Conservation (phyloP, 768 basidiomycete genomes). For the Amanita jacksonii region DNA sequence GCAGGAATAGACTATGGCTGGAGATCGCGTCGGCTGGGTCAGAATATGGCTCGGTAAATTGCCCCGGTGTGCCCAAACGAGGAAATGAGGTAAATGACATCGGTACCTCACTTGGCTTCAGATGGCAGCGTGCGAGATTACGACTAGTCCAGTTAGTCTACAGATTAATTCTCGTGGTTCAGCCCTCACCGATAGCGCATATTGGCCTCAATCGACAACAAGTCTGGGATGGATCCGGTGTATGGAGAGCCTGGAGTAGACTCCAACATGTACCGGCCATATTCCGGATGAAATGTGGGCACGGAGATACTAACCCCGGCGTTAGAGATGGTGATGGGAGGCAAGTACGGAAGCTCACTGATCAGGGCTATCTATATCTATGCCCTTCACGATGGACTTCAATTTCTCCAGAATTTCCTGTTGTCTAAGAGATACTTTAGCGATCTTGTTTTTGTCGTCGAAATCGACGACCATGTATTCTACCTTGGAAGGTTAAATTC, state of each 20-base stretch:
- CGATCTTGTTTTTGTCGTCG: conserved; percentile 69
- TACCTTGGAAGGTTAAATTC: conserved; percentile 40
- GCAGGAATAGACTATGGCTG: conserved; percentile 89
- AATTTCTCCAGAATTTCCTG: conserved; percentile 86
- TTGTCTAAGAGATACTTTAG: conserved; percentile 88
- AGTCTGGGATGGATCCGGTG: conserved; percentile 75
- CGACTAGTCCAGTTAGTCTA: conserved; percentile 40
- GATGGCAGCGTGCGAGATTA: conserved; percentile 69
- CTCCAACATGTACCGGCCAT: conserved; percentile 98
- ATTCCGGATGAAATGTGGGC: conserved; percentile 95
- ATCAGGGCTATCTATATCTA: conserved; percentile 49
- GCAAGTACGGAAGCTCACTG: conserved; percentile 31
- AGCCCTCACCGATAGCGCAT: conserved; percentile 82
- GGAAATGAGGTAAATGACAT: conserved; percentile 95
- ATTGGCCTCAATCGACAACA: conserved; percentile 85
- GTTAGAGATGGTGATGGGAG: not conserved
- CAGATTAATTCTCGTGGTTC: not conserved
- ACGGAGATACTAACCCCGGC: conserved; percentile 44
- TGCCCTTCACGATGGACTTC: conserved; percentile 53
- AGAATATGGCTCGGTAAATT: conserved; percentile 87
- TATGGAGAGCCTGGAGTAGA: conserved; percentile 96
- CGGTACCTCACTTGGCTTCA: conserved; percentile 81
- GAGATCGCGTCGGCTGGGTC: conserved; percentile 69
- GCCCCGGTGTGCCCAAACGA: conserved; percentile 76
- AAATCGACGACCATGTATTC: conserved; percentile 94